A percentile compares a stretch with the other conserved stretches of the same genome.
phyloP scores from a whole-genome alignment of 139 green algal genomes.

The Medakamo hakoo region DNA sequence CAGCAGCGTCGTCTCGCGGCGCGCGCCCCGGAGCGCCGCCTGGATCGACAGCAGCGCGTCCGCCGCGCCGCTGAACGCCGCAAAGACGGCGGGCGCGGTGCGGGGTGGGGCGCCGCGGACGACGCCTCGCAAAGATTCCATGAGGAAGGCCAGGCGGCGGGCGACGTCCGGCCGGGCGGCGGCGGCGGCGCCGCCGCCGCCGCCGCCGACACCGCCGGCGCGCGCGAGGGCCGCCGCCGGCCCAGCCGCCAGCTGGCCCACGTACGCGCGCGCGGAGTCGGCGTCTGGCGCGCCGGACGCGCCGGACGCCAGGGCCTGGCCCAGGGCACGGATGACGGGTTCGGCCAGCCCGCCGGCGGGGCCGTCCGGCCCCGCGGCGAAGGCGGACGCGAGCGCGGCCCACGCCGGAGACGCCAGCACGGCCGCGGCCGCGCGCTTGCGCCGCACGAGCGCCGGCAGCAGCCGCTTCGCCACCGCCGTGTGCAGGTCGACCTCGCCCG shows the following conservation, averaged over 20 bases:
- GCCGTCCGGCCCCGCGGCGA: slow-evolving; percentile 7
- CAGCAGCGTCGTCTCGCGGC: slow-evolving; percentile 29
- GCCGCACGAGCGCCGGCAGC: slow-evolving; percentile 30
- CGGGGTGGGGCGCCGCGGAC: slow-evolving; percentile 20
- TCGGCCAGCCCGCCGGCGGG: background rate
- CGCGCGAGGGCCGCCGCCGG: slow-evolving; percentile 5
- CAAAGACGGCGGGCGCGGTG: slow-evolving; percentile 23
- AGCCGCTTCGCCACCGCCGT: slow-evolving; percentile 17
- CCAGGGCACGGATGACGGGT: slow-evolving; percentile 3
- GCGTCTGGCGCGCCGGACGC: slow-evolving; percentile 5
- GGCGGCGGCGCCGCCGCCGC: background rate
- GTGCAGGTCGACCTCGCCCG: slow-evolving; percentile 13
- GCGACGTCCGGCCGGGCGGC: slow-evolving; percentile 12
- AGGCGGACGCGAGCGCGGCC: slow-evolving; percentile 22
- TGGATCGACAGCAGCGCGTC: slow-evolving; percentile 9
- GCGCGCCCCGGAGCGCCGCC: slow-evolving; percentile 12
- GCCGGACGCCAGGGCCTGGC: slow-evolving; percentile 4
- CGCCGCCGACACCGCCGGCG: slow-evolving; percentile 3
- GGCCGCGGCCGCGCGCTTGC: slow-evolving; percentile 9
- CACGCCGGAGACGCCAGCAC: slow-evolving; percentile 25
- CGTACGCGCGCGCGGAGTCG: slow-evolving; percentile 1
- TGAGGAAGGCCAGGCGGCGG: slow-evolving; percentile 16
- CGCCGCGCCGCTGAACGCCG: background rate
- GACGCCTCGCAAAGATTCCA: slow-evolving; percentile 42
- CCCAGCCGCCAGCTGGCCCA: slow-evolving; percentile 1